Evolutionary conservation across 2,329 filamentous ascomycete species (phyloP).

Genomic region (Penicillium occitanis): DNA sequence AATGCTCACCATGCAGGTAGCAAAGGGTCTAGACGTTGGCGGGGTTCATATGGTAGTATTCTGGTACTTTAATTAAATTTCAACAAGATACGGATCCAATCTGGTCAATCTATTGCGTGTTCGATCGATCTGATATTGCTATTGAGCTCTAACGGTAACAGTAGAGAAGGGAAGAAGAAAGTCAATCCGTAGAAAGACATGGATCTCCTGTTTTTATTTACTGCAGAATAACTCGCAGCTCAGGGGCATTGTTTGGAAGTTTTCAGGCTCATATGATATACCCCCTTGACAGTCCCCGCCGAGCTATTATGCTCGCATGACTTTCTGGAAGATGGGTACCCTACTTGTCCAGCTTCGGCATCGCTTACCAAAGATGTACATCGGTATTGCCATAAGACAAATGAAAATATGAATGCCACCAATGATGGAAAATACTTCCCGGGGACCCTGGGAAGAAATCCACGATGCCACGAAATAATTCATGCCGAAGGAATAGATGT

Average conservation of each 20-base stretch:
- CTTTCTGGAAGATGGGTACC: background rate
- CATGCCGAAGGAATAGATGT: slow-evolving; percentile 37
- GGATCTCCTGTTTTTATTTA: background rate
- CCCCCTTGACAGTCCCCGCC: background rate
- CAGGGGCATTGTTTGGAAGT: background rate
- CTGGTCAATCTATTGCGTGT: background rate
- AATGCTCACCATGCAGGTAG: background rate
- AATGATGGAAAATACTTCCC: slow-evolving; percentile 36
- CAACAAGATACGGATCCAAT: background rate
- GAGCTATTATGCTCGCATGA: background rate
- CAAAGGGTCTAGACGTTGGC: background rate
- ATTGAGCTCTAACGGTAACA: background rate
- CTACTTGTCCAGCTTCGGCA: slow-evolving; percentile 30
- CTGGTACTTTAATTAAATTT: background rate
- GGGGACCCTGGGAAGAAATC: slow-evolving; percentile 24
- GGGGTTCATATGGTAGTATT: background rate
- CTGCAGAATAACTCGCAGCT: too few species aligned
- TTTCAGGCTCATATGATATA: background rate
- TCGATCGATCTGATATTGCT: background rate
- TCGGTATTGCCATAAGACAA: slow-evolving; percentile 34
- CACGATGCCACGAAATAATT: slow-evolving; percentile 22
- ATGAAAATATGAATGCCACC: slow-evolving; percentile 38
- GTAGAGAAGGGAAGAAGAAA: background rate
- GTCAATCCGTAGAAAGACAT: background rate
- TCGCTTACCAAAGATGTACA: slow-evolving; percentile 38